Evolutionary conservation across 2,329 filamentous ascomycete species (phyloP), one percentile per base, ranked within the genome.

Genomic region (Blumeria graminis): DNA sequence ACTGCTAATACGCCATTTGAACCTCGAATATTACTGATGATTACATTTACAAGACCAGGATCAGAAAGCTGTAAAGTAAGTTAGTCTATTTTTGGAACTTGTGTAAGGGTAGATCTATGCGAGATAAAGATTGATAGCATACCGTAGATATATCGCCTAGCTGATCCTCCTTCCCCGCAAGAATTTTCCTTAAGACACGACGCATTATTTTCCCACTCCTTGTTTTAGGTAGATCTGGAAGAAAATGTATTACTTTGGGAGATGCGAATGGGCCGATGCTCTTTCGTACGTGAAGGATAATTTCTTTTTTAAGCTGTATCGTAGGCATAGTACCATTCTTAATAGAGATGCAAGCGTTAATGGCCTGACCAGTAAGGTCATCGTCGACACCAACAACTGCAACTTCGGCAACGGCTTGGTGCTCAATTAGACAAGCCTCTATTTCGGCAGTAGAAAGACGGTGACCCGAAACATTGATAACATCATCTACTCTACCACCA

Each of bases 141-240:
- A 93, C 86, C 62, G 92, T 96, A 18, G 85, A 86, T 38, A 76
- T 93, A 67, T 98, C 92, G 64, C 92, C 92, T 56, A 98, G 75
- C 71, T 94, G 89, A 69, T 98, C 92, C 71, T 95, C 90, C 74
- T 98, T 92, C 38, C 90, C 90, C 14, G 89, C 89, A 63, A 98
- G 71, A 66, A 98, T 94, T 86, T 98, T 98, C 65, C 92, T 79
- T 73, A 98, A 71, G 67, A 98, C 94, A 61, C 92, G 82, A 61
- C 92, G 80, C 92, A 98, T 98, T 67, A 98, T 98, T 83, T 98
- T 98, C 62, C 92, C 92, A 63, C 86, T 94, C 63, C 92, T 78
- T 39, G 92, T 98, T 81, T 98, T 96, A 65, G 92, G 92, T 61
- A 98, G 77, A 68, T 98, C 92, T 3, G 88, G 84, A 48, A 98